Base-by-base conservation (phyloP, 2,329 filamentous ascomycete species). In the Colletotrichum brevisporum region DNA sequence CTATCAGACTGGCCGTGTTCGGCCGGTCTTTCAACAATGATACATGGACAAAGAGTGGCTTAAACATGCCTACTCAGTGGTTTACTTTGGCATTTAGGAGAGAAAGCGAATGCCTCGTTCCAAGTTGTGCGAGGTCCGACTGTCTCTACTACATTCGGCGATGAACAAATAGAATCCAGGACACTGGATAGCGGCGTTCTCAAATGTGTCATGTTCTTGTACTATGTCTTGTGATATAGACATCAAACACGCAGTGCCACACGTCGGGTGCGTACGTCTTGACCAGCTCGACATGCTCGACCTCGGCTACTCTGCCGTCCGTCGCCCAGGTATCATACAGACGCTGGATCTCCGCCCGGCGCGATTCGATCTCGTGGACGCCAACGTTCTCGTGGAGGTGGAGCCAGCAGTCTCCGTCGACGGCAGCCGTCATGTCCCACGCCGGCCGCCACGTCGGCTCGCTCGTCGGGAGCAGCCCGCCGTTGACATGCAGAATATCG, bases 181-280 rank as follows among this genome's bases (percentile, higher is more conserved):
- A 8, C 10, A 36, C 31, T 36, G 8, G 10, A 9, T 10, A 10
- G 10, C 8, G 31, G 10, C 31, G 31, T 10, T 36, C 31, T 36
- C 31, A 36, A 36, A 36, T 36, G 64, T 21, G 64, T 65, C 55
- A 71, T 60, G 61, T 48, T 58, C 41, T 50, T 65, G 59, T 51
- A 63, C 24, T 71, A 69, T 57, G 60, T 57, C 48, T 73, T 76
- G 73, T 82, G 79, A 87, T 80, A 76, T 82, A 83, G 21, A 91
- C 81, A 78, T 92, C 90, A 79, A 91, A 92, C 64, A 92, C 90
- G 73, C 88, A 90, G 79, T 92, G 90, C 89, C 89, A 91, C 8
- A 92, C 89, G 0, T 85, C 88, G 31, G 90, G 90, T 73, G 90
- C 90, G 83, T 89, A 92, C 58, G 89, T 91, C 83, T 92, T 92